Evolutionary conservation across 768 basidiomycete genomes (phyloP), one percentile per base, ranked within the genome.

Genomic region (Tubosaeta sp.): DNA sequence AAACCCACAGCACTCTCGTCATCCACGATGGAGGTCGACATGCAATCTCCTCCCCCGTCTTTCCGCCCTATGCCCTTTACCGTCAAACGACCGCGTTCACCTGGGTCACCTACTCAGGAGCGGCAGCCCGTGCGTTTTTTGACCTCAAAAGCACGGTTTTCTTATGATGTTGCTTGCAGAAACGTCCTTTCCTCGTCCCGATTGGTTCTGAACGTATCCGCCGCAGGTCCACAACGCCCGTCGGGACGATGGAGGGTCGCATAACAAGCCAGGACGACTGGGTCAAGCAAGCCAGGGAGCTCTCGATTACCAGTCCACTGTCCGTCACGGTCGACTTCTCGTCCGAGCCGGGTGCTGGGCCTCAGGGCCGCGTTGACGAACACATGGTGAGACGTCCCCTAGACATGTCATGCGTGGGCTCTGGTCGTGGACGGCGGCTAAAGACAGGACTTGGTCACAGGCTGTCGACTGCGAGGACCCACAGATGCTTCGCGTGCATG

Each of bases 201-300:
- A 46, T 74, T 11, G 66, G 64, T 34, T 9, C 16, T 12, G 64
- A 59, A 45, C 53, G 42, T 60, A 54, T 27, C 54, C 77, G 50
- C 60, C 71, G 41, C 63, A 55, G 61, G 72, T 69, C 58, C 41
- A 57, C 56, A 48, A 50, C 48, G 34, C n/a, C 54, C 9, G 59
- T 58, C 43, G 58, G 57, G 46, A 54, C 47, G 46, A 34, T 51
- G 51, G 54, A 35, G 22, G 39, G 62, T 14, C 58, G 76, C 59
- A 66, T 74, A 26, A 70, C 75, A 38, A 66, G 71, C 16, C 76
- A 80, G 9, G 88, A 88, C 52, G 87, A 90, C 61, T 91, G 86
- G 88, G 87, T 90, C 11, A 73, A 75, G 52, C 85, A 84, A 62
- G 79, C 88, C 5, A 76, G 80, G 49, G 83, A 78, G 43, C 75